Evolutionary conservation across 2,329 filamentous ascomycete species (phyloP), one percentile per base, ranked within the genome.

Genomic region (Penicillium brasilianum): DNA sequence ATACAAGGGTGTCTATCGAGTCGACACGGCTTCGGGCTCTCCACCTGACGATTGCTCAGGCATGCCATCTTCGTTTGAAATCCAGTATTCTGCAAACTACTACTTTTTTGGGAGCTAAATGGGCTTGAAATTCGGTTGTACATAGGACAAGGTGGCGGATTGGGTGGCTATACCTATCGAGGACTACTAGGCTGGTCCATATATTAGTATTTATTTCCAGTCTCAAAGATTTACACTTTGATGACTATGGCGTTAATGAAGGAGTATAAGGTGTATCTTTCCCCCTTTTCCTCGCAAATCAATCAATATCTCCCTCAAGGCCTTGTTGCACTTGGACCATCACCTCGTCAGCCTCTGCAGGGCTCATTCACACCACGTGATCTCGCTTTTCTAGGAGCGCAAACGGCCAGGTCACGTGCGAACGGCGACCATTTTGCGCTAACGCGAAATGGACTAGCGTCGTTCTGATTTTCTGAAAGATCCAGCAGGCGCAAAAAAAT

Each of bases 31-130:
- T 0, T 93, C 93, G 28, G 94, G 94, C 11, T 86, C 84, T 50
- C 79, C 92, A 1, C 93, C 93, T 0, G 81, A 85, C 28, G 90
- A 87, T 0, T 98, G 94, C 74, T 75, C 84, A 36, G 90, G 87
- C 11, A 83, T 87, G 82, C 75, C 82, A 0, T 81, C 83, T 11
- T 72, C 77, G 0, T 93, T 97, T 67, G 81, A 88, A 63, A 86
- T 97, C 14, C 83, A 93, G 72, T 97, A 98, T 78, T 84, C 91
- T 34, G 88, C 93, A 44, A 86, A 93, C 84, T 97, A 91, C 69
- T 88, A 85, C 89, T 89, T 83, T 63, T 85, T 72, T 71, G 76
- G 70, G 13, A 67, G 66, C 55, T 74, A 64, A 65, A 30, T 48
- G 44, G 22, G 22, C 4, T 36, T 44, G 44, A 28, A 28, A 3